Base-by-base conservation (phyloP, 306 rosid species). In the Corylus avellana region DNA sequence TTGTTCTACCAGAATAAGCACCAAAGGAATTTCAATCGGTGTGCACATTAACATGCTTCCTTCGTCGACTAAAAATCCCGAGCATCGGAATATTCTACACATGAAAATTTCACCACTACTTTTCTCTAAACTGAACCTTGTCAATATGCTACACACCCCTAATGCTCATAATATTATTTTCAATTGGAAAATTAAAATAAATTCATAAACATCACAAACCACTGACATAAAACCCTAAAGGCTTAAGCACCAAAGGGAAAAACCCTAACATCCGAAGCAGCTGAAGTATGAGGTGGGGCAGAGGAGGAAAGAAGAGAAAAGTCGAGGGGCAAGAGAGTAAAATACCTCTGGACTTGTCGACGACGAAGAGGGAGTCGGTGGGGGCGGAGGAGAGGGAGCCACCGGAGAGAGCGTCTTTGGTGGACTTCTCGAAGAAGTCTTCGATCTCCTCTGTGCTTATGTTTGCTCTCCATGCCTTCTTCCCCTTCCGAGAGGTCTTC, bases 391-490 rank as follows among this genome's bases (percentile, higher is more conserved):
- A 54, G 25, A 90, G 90, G 27, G 92, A 75, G 77, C 93, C 95
- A 7, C 97, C 97, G 58, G 93, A 83, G 73, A 86, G 95, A 74
- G 97, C 97, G 62, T 91, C 95, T 76, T 86, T 91, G 0, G 95
- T 93, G 1, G 98, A 85, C 76, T 90, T 83, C 84, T 93, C 95
- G 49, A 70, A 90, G 85, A 86, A 90, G 63, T 89, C 90, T 47
- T 91, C 89, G 7, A 93, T 87, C 87, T 92, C 97, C n/a, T 80
- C 85, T 0, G 94, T 89, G 81, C 98, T 90, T 39, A 94, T 94
- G 85, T 94, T 94, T 18, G 94, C 89, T 66, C 94, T 87, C 96
- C 97, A 92, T 29, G 94, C 93, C 84, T 94, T 94, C 88, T 90
- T 92, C 39, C 93, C 97, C 92, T 93, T 93, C 85, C 95, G 81